Base-by-base conservation (phyloP, 164 flowering plant genomes). In the Akebia trifoliata region DNA sequence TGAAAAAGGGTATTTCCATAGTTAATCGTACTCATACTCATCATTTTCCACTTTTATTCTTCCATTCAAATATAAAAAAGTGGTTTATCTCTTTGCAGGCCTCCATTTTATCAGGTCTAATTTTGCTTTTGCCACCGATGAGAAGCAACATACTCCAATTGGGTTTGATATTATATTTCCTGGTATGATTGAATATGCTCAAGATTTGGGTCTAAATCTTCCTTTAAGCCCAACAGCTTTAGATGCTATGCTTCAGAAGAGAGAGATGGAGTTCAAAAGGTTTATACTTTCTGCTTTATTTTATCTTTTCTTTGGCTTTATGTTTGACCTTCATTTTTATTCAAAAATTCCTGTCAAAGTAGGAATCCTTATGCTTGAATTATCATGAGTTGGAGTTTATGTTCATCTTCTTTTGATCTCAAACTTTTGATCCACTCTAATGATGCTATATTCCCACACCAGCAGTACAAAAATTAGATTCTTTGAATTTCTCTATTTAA, bases 121-220 rank as follows among this genome's bases (percentile, higher is more conserved):
- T 50, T 74, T 78, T 49, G 63, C 65, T 47, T 74, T 70, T 2
- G 70, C 69, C 8, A 69, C 38, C 47, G 75, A 77, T 60, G 64
- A 54, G 61, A 66, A 72, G 32, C 84, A 76, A 64, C 64, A 46
- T 50, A 66, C 87, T 63, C 93, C 96, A 1, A 21, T 82, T 45
- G 96, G 98, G 24, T 91, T 88, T 69, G 78, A 86, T 51, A 74
- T 92, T 54, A 83, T 85, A 55, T 85, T 92, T 70, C 78, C 96
- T 15, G 77, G 84, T 40, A 74, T 92, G 95, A 66, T 88, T 28
- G 82, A 83, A 43, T 57, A 73, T 69, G 92, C 90, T 22, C 48
- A 57, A 45, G 62, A 69, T 2, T 42, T 84, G 72, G 68, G 65
- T 61, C 43, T 90, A 74, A 68, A 74, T 54, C 57, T 90, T 28